phyloP scores from a whole-genome alignment of 2,329 filamentous ascomycete genomes.

The Sporothrix protearum region DNA sequence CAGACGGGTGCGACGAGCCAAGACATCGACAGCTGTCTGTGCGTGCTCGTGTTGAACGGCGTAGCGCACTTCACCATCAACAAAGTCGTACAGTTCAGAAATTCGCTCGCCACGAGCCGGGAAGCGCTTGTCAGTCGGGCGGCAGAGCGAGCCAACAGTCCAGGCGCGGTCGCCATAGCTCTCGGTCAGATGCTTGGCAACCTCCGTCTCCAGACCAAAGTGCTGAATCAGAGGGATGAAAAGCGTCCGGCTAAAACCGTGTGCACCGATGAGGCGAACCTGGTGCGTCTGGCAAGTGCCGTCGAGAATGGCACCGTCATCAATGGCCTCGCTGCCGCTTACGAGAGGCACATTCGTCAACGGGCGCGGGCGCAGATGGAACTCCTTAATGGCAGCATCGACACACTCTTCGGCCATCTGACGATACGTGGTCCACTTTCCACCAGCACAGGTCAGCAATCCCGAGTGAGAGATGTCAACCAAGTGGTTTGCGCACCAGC shows the following conservation, averaged over 20 bases:
- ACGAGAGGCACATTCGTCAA: constrained; percentile 55
- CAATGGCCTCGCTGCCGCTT: constrained; percentile 62
- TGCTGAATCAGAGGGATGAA: constrained; percentile 96
- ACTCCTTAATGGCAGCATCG: constrained; percentile 68
- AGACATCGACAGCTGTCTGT: constrained; percentile 81
- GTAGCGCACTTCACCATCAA: constrained; percentile 88
- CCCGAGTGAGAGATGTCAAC: constrained; percentile 70
- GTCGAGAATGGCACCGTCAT: constrained; percentile 68
- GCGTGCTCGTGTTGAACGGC: constrained; percentile 87
- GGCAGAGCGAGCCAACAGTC: constrained; percentile 79
- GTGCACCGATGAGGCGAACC: constrained; percentile 69
- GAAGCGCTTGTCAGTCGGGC: constrained; percentile 74
- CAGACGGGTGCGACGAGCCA: constrained; percentile 77
- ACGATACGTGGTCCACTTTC: constrained; percentile 85
- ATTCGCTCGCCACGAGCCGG: constrained; percentile 79
- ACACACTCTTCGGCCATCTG: constrained; percentile 86
- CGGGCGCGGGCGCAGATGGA: constrained; percentile 54
- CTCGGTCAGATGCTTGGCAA: constrained; percentile 83
- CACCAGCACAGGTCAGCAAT: constrained; percentile 74
- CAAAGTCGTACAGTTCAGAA: constrained; percentile 77
- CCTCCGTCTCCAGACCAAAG: constrained; percentile 86
- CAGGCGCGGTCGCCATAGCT: constrained; percentile 91
- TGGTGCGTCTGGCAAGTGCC: constrained; percentile 72
- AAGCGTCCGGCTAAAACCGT: constrained; percentile 76
- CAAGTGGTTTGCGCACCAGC: constrained; percentile 76